phyloP scores from a whole-genome alignment of 2,329 filamentous ascomycete species.

The Fusarium transvaalense region DNA sequence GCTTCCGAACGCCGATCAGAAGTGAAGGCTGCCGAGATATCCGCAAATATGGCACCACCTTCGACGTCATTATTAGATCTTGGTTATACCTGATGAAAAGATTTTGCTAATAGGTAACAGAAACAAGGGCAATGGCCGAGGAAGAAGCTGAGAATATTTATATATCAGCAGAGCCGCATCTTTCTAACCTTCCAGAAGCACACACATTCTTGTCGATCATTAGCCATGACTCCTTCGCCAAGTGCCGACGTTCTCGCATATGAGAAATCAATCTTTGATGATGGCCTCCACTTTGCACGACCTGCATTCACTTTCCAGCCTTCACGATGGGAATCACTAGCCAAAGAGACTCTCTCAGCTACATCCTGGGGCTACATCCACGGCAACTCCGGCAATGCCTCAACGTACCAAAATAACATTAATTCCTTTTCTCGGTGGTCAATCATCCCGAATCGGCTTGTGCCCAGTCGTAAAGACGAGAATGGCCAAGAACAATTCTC shows the following conservation, averaged over 20 bases:
- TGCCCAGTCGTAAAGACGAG: constrained; percentile 23
- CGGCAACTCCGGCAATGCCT: constrained; percentile 27
- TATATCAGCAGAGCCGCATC: background rate
- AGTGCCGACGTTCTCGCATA: constrained; percentile 20
- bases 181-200: background rate
- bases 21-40: background rate
- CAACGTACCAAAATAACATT: constrained; percentile 29
- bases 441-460: constrained; percentile 11
- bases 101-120: background rate
- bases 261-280: constrained; percentile 22
- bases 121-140: background rate
- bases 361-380: constrained; percentile 36
- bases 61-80: constrained; percentile 1
- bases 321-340: constrained; percentile 23
- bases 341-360: constrained; percentile 23
- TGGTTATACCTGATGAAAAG: background rate
- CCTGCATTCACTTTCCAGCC: constrained; percentile 19
- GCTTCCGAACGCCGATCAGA: background rate
- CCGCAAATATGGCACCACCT: background rate
- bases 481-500: constrained; percentile 27
- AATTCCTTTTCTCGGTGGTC: constrained; percentile 18
- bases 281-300: constrained; percentile 16
- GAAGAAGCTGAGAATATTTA: background rate
- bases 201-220: background rate
- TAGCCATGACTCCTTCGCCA: constrained; percentile 4